Evolutionary conservation across 805 yeast genomes (phyloP).

Genomic region (Komagataella mondaviorum): DNA sequence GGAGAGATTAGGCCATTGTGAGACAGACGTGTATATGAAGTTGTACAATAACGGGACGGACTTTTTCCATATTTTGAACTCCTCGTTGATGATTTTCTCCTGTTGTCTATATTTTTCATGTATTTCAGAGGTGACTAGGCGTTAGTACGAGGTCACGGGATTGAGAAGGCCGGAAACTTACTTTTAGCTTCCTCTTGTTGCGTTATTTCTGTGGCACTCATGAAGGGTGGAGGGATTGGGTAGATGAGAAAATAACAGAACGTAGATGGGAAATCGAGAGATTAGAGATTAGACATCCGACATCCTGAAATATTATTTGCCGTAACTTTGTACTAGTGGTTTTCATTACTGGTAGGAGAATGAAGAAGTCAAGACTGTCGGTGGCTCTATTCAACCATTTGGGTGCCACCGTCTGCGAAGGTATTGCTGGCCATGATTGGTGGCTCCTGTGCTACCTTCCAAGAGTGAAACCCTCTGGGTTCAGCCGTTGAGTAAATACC

Average conservation of each 20-base stretch:
- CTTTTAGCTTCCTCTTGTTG: neutral
- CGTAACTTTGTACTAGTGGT: too few species aligned
- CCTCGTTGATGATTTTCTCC: slow-evolving; percentile 62
- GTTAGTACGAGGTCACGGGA: neutral
- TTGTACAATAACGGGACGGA: slow-evolving; percentile 70
- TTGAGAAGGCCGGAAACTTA: neutral
- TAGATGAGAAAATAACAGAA: neutral
- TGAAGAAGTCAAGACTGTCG: too few species aligned
- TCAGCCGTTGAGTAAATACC: too few species aligned
- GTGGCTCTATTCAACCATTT: too few species aligned
- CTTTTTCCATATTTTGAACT: slow-evolving; percentile 75
- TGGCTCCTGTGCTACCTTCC: too few species aligned
- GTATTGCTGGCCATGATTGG: too few species aligned
- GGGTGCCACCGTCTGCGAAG: too few species aligned
- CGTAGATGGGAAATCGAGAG: neutral
- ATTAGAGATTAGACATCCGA: neutral
- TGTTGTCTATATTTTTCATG: slow-evolving; percentile 31
- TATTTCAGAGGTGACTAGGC: neutral
- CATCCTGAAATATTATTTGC: neutral
- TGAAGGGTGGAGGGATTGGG: neutral
- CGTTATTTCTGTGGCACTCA: neutral
- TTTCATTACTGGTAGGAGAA: too few species aligned
- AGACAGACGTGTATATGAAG: slow-evolving; percentile 52
- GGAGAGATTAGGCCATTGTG: slow-evolving; percentile 60
- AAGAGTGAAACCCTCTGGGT: too few species aligned